phyloP scores from a whole-genome alignment of 2,329 filamentous ascomycete genomes.

The Aquanectria penicillioides region DNA sequence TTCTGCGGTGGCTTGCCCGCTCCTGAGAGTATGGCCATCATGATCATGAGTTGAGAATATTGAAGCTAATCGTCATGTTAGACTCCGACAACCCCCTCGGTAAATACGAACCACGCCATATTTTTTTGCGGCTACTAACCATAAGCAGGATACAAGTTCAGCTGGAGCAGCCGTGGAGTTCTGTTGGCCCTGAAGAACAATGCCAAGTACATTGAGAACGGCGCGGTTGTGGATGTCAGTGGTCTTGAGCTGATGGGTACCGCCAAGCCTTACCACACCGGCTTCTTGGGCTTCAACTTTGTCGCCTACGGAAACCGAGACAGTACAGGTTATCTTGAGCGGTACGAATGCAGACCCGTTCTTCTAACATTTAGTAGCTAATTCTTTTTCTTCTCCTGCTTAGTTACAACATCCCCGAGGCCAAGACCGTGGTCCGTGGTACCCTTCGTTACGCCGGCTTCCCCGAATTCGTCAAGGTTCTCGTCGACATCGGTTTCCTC shows the following conservation, averaged over 20 bases:
- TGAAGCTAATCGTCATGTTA: conserved; percentile 57
- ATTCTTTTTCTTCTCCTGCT: too few relatives aligned
- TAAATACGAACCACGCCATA: too few relatives aligned
- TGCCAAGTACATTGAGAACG: conserved; percentile 85
- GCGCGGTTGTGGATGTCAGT: conserved; percentile 74
- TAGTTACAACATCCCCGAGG: conserved; percentile 93
- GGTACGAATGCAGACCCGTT: too few relatives aligned
- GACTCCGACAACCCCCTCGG: conserved; percentile 88
- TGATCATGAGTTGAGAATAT: not conserved
- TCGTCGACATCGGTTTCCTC: conserved; percentile 92
- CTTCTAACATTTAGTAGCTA: too few relatives aligned
- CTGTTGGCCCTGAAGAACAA: conserved; percentile 86
- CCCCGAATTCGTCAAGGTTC: conserved; percentile 86
- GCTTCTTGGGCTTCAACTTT: conserved; percentile 76
- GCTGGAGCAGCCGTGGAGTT: conserved; percentile 74
- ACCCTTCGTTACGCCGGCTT: conserved; percentile 90
- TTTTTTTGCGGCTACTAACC: too few relatives aligned
- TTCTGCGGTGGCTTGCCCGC: conserved; percentile 82
- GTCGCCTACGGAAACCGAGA: conserved; percentile 96
- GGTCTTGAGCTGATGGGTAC: conserved; percentile 79
- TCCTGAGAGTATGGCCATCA: not conserved
- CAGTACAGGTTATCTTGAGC: conserved; percentile 85
- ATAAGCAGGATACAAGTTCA: too few relatives aligned
- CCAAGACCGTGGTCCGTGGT: conserved; percentile 84
- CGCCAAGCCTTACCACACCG: conserved; percentile 90